Base-by-base conservation (phyloP, 352 stramenopile species). In the Globisporangium solare region DNA sequence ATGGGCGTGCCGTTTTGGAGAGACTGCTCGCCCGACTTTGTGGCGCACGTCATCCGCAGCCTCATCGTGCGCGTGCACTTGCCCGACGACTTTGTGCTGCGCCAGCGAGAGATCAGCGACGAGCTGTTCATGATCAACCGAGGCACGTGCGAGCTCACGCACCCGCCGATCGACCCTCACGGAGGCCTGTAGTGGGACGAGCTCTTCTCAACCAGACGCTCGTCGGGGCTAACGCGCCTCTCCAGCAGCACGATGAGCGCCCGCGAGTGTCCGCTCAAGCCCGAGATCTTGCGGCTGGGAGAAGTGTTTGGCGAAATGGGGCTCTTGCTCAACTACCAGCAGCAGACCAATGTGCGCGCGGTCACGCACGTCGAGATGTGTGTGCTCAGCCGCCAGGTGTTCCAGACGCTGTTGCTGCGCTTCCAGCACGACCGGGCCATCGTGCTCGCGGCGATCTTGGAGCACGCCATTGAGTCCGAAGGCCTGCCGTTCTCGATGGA, bases 261-360 rank as follows among this genome's bases (percentile, higher is more conserved):
- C 5, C 17, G 27, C 27, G 47, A 20, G 0, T 12, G 24, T 14
- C 24, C n/a, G 31, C 27, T 54, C 48, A 45, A 35, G 12, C 31
- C 48, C 8, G n/a, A 54, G 17, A 2, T 54, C 32, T 60, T 72
- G 12, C 63, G 57, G 6, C 58, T 58, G 3, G 73, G 73, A 2
- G 61, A 80, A 18, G 71, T 69, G 14, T 79, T 85, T 41, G 76
- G 73, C 14, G 73, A 82, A 47, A 76, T 83, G 47, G 67, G 64
- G 6, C 63, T 86, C 45, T 43, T 86, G 2, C 73, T 82, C 51
- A 71, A 83, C 48, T 79, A 74, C 47, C 47, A 70, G 18, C 67
- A 68, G 22, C 79, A 68, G 12, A 65, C 63, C 35, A 80, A 75
- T 27, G 69, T 75, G 0, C 67, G 71, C 1, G 71, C 71, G 0